Base-by-base conservation (phyloP, 2,329 filamentous ascomycete genomes). In the Phyllosticta citriasiana region DNA sequence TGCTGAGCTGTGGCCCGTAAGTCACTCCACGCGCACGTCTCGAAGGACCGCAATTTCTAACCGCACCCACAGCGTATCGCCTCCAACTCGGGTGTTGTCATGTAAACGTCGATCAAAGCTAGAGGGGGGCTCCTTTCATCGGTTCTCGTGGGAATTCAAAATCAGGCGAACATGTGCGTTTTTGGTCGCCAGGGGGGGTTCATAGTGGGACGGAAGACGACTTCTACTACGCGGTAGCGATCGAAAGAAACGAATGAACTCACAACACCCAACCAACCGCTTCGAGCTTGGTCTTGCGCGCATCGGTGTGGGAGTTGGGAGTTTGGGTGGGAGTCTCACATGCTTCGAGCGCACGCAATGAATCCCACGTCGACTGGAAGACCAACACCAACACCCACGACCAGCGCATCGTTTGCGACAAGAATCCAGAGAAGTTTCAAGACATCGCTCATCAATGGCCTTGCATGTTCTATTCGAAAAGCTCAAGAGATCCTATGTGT, bases 11-110 rank as follows among this genome's bases (percentile, higher is more conserved):
- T 99, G 94, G 94, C 94, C 94, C 78, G 90, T 93, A 84, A 82
- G 88, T 85, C 65, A 53, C 54, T 33, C 57, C 27, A 50, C 7
- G 40, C 16, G 7, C 26, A 9, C 35, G 12, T 16, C 24, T 35
- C 25, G 33, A 10, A 10, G 10, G 2, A 51, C 30, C 52, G 57
- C 35, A 26, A 60, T 5, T 3, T 62, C 73, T 80, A 70, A 80
- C 64, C 54, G 19, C 19, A 24, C 16, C 56, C 53, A 27, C 69
- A 93, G 88, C 93, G 93, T 97, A 97, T 97, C 82, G 94, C 94
- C 80, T 91, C 87, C 86, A 99, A 99, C 89, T 96, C 93, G 66
- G 94, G 94, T 87, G 94, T 99, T 77, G 94, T 99, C 79, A 99
- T 99, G 94, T 99, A 90, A 96, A 67, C 68, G 27, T 53, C 56